phyloP scores from a whole-genome alignment of 176 grass and related monocot species.

The Neostapfia colusana region DNA sequence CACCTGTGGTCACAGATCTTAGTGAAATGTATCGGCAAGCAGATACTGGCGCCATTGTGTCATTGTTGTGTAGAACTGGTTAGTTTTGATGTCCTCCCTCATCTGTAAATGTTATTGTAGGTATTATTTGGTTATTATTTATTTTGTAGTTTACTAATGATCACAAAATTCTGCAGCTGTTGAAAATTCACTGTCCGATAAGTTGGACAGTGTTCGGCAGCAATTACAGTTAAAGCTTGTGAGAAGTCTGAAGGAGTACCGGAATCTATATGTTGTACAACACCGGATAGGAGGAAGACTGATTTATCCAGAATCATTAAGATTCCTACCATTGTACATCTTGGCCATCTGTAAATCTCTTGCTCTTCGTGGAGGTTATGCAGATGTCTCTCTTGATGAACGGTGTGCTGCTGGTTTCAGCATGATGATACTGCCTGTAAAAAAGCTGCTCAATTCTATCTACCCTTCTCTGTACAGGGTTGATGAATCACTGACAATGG shows the following conservation, averaged over 20 bases:
- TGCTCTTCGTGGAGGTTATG: slow-evolving; percentile 87
- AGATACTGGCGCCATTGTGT: slow-evolving; percentile 88
- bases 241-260: slow-evolving; percentile 91
- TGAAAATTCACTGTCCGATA: slow-evolving; percentile 88
- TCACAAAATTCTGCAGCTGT: slow-evolving; percentile 55
- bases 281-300: slow-evolving; percentile 78
- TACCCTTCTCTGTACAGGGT: slow-evolving; percentile 81
- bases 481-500: slow-evolving; percentile 74
- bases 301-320: slow-evolving; percentile 92
- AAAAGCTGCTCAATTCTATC: slow-evolving; percentile 64
- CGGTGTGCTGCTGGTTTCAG: slow-evolving; percentile 85
- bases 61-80: slow-evolving; percentile 76
- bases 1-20: slow-evolving; percentile 94
- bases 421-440: slow-evolving; percentile 86
- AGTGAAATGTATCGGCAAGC: slow-evolving; percentile 97
- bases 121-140: slow-evolving; percentile 11
- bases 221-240: slow-evolving; percentile 83
- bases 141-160: slow-evolving; percentile 28
- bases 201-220: slow-evolving; percentile 90
- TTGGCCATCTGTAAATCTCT: slow-evolving; percentile 72
- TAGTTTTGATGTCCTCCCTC: slow-evolving; percentile 34
- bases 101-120: slow-evolving; percentile 20
- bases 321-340: slow-evolving; percentile 73
- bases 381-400: slow-evolving; percentile 86
- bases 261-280: slow-evolving; percentile 77